A percentile compares a stretch with the other conserved stretches of the same genome.
Conservation (phyloP, 2,329 filamentous ascomycete species). For the Fusarium papillatum region DNA sequence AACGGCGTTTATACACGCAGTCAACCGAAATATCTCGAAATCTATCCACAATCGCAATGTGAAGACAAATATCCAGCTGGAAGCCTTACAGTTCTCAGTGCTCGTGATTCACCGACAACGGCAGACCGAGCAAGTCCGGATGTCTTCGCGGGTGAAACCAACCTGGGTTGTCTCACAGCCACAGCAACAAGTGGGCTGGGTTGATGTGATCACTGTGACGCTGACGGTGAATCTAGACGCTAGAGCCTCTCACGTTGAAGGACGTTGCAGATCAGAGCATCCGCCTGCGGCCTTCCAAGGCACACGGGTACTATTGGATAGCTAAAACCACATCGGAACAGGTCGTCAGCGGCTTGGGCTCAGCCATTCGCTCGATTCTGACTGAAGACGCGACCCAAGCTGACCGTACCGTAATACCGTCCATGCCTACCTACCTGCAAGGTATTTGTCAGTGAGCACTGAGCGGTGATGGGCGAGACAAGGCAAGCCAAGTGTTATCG, state of each 20-base stretch:
- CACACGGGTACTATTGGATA: conserved; percentile 13
- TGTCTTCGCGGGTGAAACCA: conserved; percentile 26
- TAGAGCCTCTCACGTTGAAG: conserved; percentile 26
- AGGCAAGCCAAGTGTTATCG: conserved; percentile 4
- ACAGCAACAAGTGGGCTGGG: conserved; percentile 34
- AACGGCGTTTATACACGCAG: not conserved
- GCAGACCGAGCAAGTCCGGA: conserved; percentile 8
- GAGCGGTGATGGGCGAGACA: conserved; percentile 10
- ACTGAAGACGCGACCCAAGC: conserved; percentile 7
- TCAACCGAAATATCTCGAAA: not conserved
- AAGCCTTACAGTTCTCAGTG: not conserved
- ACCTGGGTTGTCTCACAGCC: conserved; percentile 37
- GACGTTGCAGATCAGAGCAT: conserved; percentile 30
- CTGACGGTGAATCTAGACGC: conserved; percentile 39
- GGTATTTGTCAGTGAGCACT: conserved; percentile 8
- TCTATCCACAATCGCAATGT: not conserved
- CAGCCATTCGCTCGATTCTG: not conserved
- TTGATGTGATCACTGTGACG: conserved; percentile 40
- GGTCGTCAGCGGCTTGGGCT: conserved; percentile 3
- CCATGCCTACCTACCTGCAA: not conserved
- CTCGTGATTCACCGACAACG: not conserved
- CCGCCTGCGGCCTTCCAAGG: conserved; percentile 15
- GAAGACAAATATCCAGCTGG: not conserved
- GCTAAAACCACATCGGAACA: conserved; percentile 20
- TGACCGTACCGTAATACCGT: not conserved